Conservation (phyloP, 2,329 filamentous ascomycete species). For the Thielaviopsis populi region DNA sequence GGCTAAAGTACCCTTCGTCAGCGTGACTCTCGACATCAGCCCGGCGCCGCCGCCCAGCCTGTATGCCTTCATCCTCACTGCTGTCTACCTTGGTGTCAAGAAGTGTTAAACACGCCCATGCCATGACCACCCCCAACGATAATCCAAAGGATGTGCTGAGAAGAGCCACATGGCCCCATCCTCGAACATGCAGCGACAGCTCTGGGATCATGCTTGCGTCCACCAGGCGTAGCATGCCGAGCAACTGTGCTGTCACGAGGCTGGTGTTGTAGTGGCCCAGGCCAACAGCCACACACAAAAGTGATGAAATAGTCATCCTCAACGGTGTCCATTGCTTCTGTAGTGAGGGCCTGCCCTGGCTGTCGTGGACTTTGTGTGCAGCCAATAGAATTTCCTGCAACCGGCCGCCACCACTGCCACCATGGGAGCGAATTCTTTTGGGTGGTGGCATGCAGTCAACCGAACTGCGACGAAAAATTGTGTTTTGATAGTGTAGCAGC, state of each 20-base stretch:
- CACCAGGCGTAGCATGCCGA: slow-evolving; percentile 5
- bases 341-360: no score
- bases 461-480: background rate
- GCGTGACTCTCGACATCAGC: background rate
- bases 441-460: background rate
- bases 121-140: background rate
- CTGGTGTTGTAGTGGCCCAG: slow-evolving; percentile 7
- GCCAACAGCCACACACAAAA: background rate
- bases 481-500: background rate
- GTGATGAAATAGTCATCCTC: background rate
- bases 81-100: background rate
- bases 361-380: background rate
- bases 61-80: background rate
- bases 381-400: background rate
- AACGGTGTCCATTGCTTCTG: slow-evolving; percentile 1
- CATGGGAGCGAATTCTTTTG: background rate
- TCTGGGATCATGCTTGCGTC: background rate
- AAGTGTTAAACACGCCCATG: background rate
- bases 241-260: slow-evolving; percentile 7
- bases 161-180: slow-evolving; percentile 2
- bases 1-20: background rate
- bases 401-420: background rate
- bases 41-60: background rate
- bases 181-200: background rate
- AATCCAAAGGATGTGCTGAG: slow-evolving; percentile 1